These are phyloP conservation scores for Eimeria praecox DNA, from an alignment of 169 alveolate species.

Conservation along the genomic window DNA sequence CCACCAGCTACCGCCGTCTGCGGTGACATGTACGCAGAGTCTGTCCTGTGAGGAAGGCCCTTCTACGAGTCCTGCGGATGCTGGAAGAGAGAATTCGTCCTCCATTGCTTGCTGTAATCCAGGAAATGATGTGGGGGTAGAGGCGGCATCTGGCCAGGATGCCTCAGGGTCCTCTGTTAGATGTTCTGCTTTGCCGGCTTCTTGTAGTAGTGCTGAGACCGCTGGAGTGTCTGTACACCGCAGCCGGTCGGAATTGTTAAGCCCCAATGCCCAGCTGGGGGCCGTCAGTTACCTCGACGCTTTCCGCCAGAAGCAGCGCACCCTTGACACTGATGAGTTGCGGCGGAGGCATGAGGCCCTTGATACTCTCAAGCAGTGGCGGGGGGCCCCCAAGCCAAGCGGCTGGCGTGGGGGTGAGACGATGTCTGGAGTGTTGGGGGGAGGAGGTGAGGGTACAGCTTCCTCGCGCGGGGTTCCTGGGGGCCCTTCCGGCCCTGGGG, in stretches of 20 bases:
- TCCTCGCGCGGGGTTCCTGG: too few species aligned
- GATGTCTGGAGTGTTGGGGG: background rate
- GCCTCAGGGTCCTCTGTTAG: background rate
- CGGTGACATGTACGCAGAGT: background rate
- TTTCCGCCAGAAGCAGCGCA: conserved; percentile 45
- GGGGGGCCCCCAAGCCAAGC: conserved; percentile 49
- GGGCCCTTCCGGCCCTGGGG: too few species aligned
- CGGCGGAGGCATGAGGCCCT: conserved; percentile 40
- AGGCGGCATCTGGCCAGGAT: background rate
- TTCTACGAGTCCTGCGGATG: background rate
- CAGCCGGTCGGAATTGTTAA: background rate
- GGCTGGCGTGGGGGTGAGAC: background rate
- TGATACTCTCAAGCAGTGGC: conserved; percentile 46
- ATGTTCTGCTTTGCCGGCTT: background rate
- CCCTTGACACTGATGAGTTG: background rate
- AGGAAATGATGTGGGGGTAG: background rate
- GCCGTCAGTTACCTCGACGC: conserved; percentile 47
- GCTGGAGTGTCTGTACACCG: background rate
- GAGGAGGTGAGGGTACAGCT: background rate
- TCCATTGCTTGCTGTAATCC: background rate
- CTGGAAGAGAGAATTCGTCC: background rate
- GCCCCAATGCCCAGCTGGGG: background rate
- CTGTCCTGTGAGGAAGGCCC: background rate
- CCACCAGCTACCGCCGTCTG: background rate
- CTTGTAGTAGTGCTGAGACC: background rate